Evolutionary conservation across 129 eudicot genomes (phyloP).

Genomic region (Pittosporum tobira): DNA sequence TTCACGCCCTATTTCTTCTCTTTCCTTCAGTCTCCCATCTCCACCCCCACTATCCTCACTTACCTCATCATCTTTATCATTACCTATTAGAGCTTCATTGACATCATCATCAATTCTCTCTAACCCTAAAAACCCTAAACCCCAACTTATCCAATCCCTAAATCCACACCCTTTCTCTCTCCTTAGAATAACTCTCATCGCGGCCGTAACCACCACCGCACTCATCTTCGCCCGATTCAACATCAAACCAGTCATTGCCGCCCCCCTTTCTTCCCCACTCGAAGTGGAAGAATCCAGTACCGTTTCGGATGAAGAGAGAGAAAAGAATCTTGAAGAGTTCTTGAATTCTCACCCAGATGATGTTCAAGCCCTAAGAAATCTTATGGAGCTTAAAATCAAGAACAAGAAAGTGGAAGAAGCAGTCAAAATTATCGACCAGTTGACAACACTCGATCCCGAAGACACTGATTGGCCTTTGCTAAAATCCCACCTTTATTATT

Average conservation of each 20-base stretch:
- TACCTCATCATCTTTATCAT: conserved; percentile 1
- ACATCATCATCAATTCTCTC: conserved; percentile 15
- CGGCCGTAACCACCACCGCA: conserved; percentile 45
- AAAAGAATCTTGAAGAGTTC: conserved; percentile 37
- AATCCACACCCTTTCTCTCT: conserved; percentile 20
- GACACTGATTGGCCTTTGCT: conserved; percentile 64
- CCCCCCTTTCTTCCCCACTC: conserved; percentile 23
- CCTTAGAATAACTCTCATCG: conserved; percentile 39
- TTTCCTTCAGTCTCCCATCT: conserved; percentile 23
- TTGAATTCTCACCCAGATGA: conserved; percentile 42
- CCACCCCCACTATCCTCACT: too few relatives aligned
- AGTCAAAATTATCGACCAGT: conserved; percentile 29
- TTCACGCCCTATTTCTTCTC: conserved; percentile 28
- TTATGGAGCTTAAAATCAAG: conserved; percentile 57
- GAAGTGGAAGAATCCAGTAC: conserved; percentile 7
- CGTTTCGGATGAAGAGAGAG: conserved; percentile 25
- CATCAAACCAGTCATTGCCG: conserved; percentile 34
- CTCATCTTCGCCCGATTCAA: conserved; percentile 31
- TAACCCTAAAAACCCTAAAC: conserved; percentile 12
- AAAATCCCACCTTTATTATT: conserved; percentile 38
- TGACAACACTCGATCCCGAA: conserved; percentile 50
- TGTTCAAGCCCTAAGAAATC: conserved; percentile 26
- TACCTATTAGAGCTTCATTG: conserved; percentile 15
- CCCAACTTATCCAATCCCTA: conserved; percentile 1
- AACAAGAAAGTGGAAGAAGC: conserved; percentile 47